Conservation (phyloP, 768 basidiomycete species). For the Phlebiopsis gigantea region DNA sequence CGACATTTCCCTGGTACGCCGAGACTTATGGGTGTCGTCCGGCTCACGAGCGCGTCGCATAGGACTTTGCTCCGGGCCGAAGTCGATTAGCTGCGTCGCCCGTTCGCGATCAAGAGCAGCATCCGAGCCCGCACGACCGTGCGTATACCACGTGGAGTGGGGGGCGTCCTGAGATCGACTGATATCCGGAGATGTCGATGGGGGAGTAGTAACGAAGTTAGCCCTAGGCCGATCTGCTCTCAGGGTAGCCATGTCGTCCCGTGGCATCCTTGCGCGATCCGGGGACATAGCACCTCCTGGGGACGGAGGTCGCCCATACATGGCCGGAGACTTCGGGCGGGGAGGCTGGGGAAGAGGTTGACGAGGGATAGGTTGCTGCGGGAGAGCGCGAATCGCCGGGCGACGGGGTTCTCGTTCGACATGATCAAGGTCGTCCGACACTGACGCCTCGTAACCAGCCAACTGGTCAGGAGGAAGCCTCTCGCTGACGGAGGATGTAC, state of each 20-base stretch:
- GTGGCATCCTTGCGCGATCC: slow-evolving; percentile 14
- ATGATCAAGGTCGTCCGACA: slow-evolving; percentile 55
- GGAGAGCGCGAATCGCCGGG: slow-evolving; percentile 37
- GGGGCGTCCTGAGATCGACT: slow-evolving; percentile 11
- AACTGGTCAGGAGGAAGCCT: slow-evolving; percentile 43
- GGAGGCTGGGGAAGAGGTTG: slow-evolving; percentile 19
- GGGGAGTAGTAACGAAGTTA: neutral
- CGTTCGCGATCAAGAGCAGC: slow-evolving; percentile 45
- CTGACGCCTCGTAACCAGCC: slow-evolving; percentile 65
- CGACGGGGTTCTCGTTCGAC: slow-evolving; percentile 44
- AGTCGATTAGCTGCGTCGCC: slow-evolving; percentile 35
- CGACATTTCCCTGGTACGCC: slow-evolving; percentile 6
- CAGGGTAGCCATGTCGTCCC: neutral
- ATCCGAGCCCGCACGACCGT: slow-evolving; percentile 43
- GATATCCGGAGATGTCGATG: slow-evolving; percentile 2
- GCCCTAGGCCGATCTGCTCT: slow-evolving; percentile 3
- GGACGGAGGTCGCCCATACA: slow-evolving; percentile 14
- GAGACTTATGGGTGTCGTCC: slow-evolving; percentile 24
- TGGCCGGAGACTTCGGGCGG: slow-evolving; percentile 34
- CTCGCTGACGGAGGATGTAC: slow-evolving; percentile 68
- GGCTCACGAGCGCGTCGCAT: slow-evolving; percentile 26
- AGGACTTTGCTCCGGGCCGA: slow-evolving; percentile 27
- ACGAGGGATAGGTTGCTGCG: slow-evolving; percentile 23
- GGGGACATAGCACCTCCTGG: slow-evolving; percentile 15
- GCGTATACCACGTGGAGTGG: slow-evolving; percentile 27